phyloP scores from a whole-genome alignment of 441 rosid species.

The Gossypium schwendimanii region DNA sequence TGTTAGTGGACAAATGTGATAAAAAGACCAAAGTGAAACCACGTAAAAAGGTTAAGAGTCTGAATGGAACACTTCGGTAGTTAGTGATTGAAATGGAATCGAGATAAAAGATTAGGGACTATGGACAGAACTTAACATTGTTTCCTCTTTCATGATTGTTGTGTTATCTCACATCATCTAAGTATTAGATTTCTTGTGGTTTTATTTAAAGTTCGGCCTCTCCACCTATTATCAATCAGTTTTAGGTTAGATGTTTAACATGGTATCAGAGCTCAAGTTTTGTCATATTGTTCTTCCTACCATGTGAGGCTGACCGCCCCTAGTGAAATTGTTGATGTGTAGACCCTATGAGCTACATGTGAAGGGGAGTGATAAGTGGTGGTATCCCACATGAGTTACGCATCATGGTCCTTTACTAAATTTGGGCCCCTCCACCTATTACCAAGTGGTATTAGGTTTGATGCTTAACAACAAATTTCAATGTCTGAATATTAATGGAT shows the following conservation, averaged over 20 bases:
- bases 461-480: neutral
- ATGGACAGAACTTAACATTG: neutral
- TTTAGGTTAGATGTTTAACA: neutral
- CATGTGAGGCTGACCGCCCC: neutral
- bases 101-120: neutral
- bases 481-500: neutral
- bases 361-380: neutral
- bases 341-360: neutral
- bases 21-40: neutral
- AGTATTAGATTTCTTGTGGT: neutral
- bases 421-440: neutral
- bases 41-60: neutral
- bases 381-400: neutral
- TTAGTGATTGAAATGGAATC: neutral
- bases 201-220: neutral
- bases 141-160: neutral
- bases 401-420: neutral
- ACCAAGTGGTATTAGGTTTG: neutral
- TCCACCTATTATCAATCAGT: neutral
- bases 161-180: neutral
- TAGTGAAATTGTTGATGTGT: neutral
- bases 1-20: neutral
- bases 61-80: neutral
- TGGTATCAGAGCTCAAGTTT: neutral
- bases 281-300: neutral